A percentile compares a stretch with the other conserved stretches of the same genome.
Evolutionary conservation across 257 asterid genomes (phyloP).

Genomic region (Sherardia arvensis): DNA sequence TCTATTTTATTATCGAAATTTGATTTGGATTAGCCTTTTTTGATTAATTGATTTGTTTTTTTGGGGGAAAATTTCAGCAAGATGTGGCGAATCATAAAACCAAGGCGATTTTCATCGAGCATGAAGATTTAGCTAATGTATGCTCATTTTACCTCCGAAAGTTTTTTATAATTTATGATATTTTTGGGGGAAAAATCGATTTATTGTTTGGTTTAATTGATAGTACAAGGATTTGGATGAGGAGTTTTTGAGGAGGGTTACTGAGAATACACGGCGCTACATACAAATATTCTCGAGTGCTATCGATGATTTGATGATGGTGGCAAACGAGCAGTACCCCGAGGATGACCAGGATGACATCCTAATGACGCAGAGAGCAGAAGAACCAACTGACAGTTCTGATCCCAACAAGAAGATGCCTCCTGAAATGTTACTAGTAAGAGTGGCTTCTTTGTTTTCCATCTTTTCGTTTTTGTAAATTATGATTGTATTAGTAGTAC

Average conservation of each 20-base stretch:
- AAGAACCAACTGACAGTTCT: constrained; percentile 57
- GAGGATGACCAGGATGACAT: constrained; percentile 72
- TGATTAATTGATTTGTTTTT: neutral
- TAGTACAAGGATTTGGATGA: constrained; percentile 87
- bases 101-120: constrained; percentile 76
- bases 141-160: neutral
- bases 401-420: constrained; percentile 82
- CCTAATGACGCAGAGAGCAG: constrained; percentile 74
- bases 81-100: constrained; percentile 83
- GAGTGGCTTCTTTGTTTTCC: constrained; percentile 8
- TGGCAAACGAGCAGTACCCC: constrained; percentile 74
- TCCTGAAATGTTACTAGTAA: constrained; percentile 82
- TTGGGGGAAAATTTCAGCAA: constrained; percentile 42
- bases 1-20: neutral
- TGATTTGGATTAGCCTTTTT: neutral
- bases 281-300: constrained; percentile 72
- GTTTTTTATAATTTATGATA: neutral
- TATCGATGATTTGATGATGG: constrained; percentile 86
- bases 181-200: neutral
- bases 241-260: constrained; percentile 62
- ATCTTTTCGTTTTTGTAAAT: neutral
- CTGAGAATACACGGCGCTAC: constrained; percentile 76
- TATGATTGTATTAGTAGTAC: neutral
- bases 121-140: constrained; percentile 74
- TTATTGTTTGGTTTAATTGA: constrained; percentile 10